phyloP scores from a whole-genome alignment of 108 stramenopile species.

The Nitzschia sp. region DNA sequence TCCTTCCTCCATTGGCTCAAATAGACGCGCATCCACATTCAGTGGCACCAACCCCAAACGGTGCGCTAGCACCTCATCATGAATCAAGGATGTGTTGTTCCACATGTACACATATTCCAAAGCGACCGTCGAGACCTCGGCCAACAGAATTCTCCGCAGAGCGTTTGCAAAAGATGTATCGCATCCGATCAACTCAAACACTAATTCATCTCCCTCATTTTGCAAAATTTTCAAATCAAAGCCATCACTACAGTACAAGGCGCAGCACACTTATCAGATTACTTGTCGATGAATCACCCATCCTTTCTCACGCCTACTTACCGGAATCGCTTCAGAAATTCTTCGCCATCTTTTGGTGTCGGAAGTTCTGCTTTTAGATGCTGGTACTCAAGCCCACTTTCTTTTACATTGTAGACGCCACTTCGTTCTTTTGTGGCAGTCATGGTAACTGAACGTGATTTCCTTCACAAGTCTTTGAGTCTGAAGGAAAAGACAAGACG shows the following conservation, averaged over 20 bases:
- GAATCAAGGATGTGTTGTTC: slow-evolving; percentile 89
- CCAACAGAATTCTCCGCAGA: slow-evolving; percentile 92
- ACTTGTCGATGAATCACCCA: background rate
- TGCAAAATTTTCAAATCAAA: slow-evolving; percentile 65
- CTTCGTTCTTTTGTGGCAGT: slow-evolving; percentile 23
- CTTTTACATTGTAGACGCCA: slow-evolving; percentile 68
- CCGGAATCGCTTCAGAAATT: slow-evolving; percentile 56
- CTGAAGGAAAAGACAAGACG: no score
- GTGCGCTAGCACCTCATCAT: slow-evolving; percentile 96
- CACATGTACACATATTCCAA: slow-evolving; percentile 93
- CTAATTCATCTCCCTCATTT: slow-evolving; percentile 64
- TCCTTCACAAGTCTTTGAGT: no score
- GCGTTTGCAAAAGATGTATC: slow-evolving; percentile 96
- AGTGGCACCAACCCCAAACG: slow-evolving; percentile 93
- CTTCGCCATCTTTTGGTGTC: slow-evolving; percentile 58
- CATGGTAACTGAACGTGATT: slow-evolving; percentile 14
- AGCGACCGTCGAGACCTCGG: slow-evolving; percentile 93
- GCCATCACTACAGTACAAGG: slow-evolving; percentile 36
- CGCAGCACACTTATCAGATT: background rate
- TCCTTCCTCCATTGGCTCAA: slow-evolving; percentile 67
- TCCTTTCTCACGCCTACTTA: slow-evolving; percentile 29
- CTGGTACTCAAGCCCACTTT: slow-evolving; percentile 67
- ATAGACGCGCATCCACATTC: slow-evolving; percentile 72
- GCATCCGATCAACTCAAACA: slow-evolving; percentile 88
- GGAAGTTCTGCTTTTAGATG: slow-evolving; percentile 41